Percentiles rank a stretch among this genome's conserved stretches.
phyloP scores from a whole-genome alignment of 2,329 filamentous ascomycete genomes.

The Curvularia verruculosa region DNA sequence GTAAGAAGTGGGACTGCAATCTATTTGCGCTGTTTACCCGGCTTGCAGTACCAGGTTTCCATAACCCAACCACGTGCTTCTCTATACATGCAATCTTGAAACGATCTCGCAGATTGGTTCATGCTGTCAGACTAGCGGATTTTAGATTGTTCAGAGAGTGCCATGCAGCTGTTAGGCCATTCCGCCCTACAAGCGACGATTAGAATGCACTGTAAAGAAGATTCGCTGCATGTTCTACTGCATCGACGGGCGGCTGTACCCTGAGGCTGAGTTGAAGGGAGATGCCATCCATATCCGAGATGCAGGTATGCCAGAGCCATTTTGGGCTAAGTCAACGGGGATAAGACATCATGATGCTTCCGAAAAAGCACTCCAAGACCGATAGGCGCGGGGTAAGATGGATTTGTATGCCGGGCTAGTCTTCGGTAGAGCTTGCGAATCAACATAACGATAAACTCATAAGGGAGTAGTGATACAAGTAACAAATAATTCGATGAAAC shows the following conservation, averaged over 20 bases:
- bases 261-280: slow-evolving; percentile 22
- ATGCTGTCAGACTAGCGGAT: slow-evolving; percentile 4
- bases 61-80: slow-evolving; percentile 10
- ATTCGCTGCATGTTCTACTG: slow-evolving; percentile 28
- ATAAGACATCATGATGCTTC: neutral
- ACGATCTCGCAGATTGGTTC: slow-evolving; percentile 9
- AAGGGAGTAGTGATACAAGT: neutral
- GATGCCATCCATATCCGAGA: neutral
- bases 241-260: slow-evolving; percentile 5
- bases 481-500: neutral
- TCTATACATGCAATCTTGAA: slow-evolving; percentile 3
- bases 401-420: neutral
- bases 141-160: slow-evolving; percentile 20
- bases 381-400: no score
- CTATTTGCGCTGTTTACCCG: slow-evolving; percentile 25
- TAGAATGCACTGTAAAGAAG: slow-evolving; percentile 19
- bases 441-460: neutral
- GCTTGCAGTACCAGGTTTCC: slow-evolving; percentile 12
- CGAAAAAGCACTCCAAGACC: neutral
- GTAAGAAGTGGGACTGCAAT: slow-evolving; percentile 10
- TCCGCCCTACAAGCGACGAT: slow-evolving; percentile 14
- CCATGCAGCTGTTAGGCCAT: slow-evolving; percentile 7
- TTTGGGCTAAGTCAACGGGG: neutral
- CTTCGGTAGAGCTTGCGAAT: neutral
- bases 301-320: slow-evolving; percentile 1